phyloP scores from a whole-genome alignment of 208 protist species.

The Trypanosoma cruzi region DNA sequence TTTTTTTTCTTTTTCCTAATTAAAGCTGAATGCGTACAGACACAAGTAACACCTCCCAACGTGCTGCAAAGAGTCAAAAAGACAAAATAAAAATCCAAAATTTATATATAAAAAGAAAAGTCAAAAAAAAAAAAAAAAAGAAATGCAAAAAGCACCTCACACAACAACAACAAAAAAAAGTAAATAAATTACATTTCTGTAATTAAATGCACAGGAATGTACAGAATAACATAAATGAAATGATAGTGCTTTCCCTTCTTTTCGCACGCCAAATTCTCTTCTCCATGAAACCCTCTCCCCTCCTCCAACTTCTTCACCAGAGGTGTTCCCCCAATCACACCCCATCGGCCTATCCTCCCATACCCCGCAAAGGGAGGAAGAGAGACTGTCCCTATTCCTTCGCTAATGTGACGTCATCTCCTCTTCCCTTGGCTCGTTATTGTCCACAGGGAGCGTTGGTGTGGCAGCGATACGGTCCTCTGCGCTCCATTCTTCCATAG shows the following conservation, averaged over 20 bases:
- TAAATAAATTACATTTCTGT: too few relatives aligned
- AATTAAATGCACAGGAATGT: too few relatives aligned
- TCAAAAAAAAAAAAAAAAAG: constrained; percentile 4
- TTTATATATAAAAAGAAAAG: not conserved
- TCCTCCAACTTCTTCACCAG: too few relatives aligned
- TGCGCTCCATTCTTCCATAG: constrained; percentile 71
- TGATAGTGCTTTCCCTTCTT: too few relatives aligned
- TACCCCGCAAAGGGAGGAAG: not conserved
- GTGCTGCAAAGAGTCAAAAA: not conserved
- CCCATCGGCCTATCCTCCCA: too few relatives aligned
- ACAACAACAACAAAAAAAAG: not conserved
- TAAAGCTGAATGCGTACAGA: too few relatives aligned
- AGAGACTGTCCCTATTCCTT: not conserved
- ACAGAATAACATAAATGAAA: too few relatives aligned
- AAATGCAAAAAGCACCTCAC: not conserved
- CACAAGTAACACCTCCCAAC: not conserved
- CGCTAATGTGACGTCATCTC: not conserved
- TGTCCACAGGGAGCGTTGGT: not conserved
- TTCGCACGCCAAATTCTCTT: too few relatives aligned
- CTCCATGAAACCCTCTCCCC: too few relatives aligned
- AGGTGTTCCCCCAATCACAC: too few relatives aligned
- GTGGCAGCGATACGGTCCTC: constrained; percentile 41
- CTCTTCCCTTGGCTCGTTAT: not conserved
- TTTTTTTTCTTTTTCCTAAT: not conserved
- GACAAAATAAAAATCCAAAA: constrained; percentile 16